Percentiles rank a stretch among this genome's conserved stretches.
Evolutionary conservation across 495 filamentous ascomycete genomes (phyloP).

Genomic region (Chlorociboria aeruginascens): DNA sequence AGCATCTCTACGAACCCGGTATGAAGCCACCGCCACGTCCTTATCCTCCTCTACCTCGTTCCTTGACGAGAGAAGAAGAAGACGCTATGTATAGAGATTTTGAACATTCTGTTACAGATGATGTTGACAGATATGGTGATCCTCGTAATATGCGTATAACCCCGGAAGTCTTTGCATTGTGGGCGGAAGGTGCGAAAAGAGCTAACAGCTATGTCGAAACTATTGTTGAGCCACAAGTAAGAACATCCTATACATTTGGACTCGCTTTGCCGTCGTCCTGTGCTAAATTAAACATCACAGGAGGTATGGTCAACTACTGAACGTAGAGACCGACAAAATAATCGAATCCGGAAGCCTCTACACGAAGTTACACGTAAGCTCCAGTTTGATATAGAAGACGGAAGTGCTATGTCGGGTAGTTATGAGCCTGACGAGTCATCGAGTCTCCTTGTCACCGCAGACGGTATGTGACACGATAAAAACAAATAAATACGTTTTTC

Average conservation of each 20-base stretch:
- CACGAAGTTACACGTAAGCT: not conserved
- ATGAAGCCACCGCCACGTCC: too few relatives aligned
- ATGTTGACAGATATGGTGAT: conserved; percentile 13
- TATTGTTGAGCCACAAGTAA: not conserved
- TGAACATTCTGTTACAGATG: conserved; percentile 4
- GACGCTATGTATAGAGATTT: conserved; percentile 10
- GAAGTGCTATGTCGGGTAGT: conserved; percentile 3
- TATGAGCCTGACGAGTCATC: conserved; percentile 1
- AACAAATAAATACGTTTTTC: not conserved
- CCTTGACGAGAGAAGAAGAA: conserved; percentile 1
- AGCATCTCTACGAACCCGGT: too few relatives aligned
- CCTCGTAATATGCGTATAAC: conserved; percentile 8
- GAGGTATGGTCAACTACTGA: too few relatives aligned
- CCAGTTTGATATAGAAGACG: conserved; percentile 11
- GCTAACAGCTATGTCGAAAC: conserved; percentile 1
- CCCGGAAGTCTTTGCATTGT: conserved; percentile 13
- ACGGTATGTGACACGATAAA: not conserved
- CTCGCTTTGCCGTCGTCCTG: too few relatives aligned
- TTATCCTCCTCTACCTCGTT: not conserved
- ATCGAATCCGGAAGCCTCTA: not conserved
- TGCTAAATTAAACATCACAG: too few relatives aligned
- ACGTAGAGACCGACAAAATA: too few relatives aligned
- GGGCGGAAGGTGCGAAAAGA: conserved; percentile 8
- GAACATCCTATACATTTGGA: not conserved
- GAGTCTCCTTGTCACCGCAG: not conserved